Conservation (phyloP, 2,329 filamentous ascomycete species). For the Tolypocladium amazonense region DNA sequence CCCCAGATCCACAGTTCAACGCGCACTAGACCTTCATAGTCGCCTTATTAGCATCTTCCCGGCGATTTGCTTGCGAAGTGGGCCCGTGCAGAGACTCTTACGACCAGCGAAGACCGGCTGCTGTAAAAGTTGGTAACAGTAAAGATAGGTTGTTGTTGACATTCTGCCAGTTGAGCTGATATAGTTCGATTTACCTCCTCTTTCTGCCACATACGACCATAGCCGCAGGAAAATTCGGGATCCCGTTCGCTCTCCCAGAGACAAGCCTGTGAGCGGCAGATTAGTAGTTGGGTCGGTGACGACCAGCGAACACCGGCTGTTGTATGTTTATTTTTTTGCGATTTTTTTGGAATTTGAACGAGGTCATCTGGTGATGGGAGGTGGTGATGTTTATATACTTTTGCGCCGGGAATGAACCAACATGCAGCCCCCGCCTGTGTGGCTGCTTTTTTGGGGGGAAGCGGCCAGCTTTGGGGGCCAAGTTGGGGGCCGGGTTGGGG, state of each 20-base stretch:
- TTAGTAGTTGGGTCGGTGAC: not conserved
- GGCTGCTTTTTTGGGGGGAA: not conserved
- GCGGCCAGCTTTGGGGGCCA: not conserved
- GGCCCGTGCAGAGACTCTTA: too few relatives aligned
- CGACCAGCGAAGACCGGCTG: too few relatives aligned
- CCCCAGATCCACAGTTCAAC: too few relatives aligned
- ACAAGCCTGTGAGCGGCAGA: not conserved
- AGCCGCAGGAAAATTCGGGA: not conserved
- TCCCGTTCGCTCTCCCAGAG: not conserved
- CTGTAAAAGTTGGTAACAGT: too few relatives aligned
- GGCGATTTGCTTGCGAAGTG: too few relatives aligned
- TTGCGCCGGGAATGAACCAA: not conserved
- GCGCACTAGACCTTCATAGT: too few relatives aligned
- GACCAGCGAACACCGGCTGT: not conserved
- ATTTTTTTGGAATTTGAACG: not conserved
- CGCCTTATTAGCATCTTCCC: too few relatives aligned
- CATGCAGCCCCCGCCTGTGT: not conserved
- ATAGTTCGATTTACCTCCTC: not conserved
- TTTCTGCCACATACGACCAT: conserved; percentile 1
- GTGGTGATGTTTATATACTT: not conserved
- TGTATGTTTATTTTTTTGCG: not conserved
- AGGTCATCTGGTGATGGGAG: not conserved
- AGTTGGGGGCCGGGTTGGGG: not conserved
- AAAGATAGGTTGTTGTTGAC: too few relatives aligned
- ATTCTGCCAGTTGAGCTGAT: not conserved